Evolutionary conservation across 1,139 yeast genomes (phyloP), one percentile per base, ranked within the genome.

Genomic region (Keqinozyma sinolaborantium): DNA sequence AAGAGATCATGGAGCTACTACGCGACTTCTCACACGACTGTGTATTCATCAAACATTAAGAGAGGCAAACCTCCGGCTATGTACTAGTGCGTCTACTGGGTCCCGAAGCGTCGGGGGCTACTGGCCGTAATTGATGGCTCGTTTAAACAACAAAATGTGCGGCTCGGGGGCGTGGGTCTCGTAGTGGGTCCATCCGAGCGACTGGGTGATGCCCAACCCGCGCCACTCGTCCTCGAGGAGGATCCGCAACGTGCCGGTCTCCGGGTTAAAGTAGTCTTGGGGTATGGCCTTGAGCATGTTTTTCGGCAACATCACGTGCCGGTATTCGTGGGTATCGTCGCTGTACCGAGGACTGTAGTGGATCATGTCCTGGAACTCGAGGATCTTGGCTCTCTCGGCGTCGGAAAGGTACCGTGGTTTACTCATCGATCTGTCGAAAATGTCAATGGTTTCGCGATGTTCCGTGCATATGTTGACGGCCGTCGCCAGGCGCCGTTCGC

Each of bases 161-260:
- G 99, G 99, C 58, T 94, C 99, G 23, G 98, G 99, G 0, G 97
- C 80, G 59, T 94, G 99, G 31, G 96, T 90, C 53, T 92, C 99
- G 55, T 92, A 94, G 58, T 94, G 98, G 31, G 77, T 94, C 99
- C 99, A 94, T 1, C 99, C 99, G 39, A 94, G 70, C 29, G 95
- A 85, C 58, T 92, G 99, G 8, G 98, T 94, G 50, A 94, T 88
- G 3, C 99, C 99, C 35, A 94, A 69, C 2, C 97, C 97, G 58
- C 99, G 74, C 99, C 99, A 94, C 60, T 94, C 99, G 46, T 92
- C 97, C 58, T 94, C 99, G 37, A 83, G 62, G 32, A 94, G 67
- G 34, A 94, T 86, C 45, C 96, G 79, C 46, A 94, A 71, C 0
- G 98, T 92, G 5, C 97, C 97, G 3, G 95, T 86, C 40, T 90